These are phyloP conservation scores for Cladosporium phlei DNA, from an alignment of 2,329 filamentous ascomycete species.

Conservation along the genomic window DNA sequence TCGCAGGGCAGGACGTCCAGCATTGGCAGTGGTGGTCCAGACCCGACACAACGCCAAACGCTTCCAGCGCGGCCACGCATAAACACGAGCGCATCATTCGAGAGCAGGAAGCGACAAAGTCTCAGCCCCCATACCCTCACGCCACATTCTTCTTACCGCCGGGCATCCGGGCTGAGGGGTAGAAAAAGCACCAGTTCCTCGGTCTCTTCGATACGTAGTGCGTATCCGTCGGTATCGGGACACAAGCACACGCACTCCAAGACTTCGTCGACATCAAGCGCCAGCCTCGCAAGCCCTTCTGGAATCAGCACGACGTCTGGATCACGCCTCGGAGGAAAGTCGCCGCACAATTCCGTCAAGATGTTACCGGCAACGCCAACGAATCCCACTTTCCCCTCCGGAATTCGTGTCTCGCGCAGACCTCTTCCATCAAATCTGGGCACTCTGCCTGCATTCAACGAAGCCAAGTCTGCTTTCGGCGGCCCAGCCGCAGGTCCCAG, in stretches of 20 bases:
- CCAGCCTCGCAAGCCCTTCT: constrained; percentile 53
- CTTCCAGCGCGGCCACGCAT: constrained; percentile 39
- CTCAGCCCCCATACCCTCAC: constrained; percentile 74
- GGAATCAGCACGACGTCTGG: constrained; percentile 49
- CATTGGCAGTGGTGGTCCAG: constrained; percentile 36
- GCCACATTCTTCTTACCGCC: constrained; percentile 78
- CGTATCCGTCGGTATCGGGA: constrained; percentile 67
- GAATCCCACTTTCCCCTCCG: constrained; percentile 68
- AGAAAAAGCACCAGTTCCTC: constrained; percentile 95
- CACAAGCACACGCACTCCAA: constrained; percentile 80
- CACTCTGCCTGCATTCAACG: constrained; percentile 25
- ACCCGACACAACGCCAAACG: constrained; percentile 35
- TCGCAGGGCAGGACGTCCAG: constrained; percentile 29
- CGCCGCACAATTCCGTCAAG: constrained; percentile 86
- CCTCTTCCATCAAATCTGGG: constrained; percentile 30
- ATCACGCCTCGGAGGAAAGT: constrained; percentile 59
- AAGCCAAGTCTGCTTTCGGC: constrained; percentile 23
- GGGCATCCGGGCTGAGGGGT: constrained; percentile 79
- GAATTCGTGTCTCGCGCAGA: constrained; percentile 61
- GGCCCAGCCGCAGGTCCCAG: constrained; percentile 18
- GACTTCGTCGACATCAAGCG: constrained; percentile 84
- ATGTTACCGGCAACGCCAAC: constrained; percentile 90
- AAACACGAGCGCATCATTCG: constrained; percentile 37
- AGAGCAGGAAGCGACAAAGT: constrained; percentile 49
- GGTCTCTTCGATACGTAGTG: constrained; percentile 84